Evolutionary conservation across 2,329 filamentous ascomycete species (phyloP), one percentile per base, ranked within the genome.

Genomic region (Trichoderma oligosporum): DNA sequence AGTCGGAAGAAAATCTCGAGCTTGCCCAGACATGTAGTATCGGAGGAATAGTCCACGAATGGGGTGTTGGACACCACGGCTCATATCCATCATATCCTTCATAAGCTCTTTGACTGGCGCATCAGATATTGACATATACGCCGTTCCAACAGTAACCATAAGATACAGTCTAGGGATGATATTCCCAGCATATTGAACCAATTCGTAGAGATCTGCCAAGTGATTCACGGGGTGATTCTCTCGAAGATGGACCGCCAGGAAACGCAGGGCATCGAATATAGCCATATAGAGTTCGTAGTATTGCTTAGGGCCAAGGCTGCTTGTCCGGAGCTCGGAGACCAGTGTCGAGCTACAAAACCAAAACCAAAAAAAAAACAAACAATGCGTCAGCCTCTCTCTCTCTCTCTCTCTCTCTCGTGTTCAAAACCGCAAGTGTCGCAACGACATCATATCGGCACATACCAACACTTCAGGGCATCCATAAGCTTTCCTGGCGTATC

Each of bases 31-130:
- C 51, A 99, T 82, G 70, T 97, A 99, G 75, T 99, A 99, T 69
- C 94, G 86, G 67, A 99, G 76, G 71, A 99, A 99, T 56, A 99
- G 80, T 16, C 94, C 94, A 58, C 94, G 89, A 61, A 97, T 92
- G 14, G 94, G 94, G 73, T 99, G 94, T 70, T 99, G 94, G 20
- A 99, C 92, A 57, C 94, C 94, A 62, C 94, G 84, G 74, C 91
- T 97, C 94, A 99, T 99, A 74, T 99, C 94, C 94, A 99, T 99
- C 94, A 99, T 99, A 73, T 99, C 94, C 76, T 99, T 99, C 94
- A 99, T 99, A 61, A 99, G 91, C 78, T 99, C 94, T 76, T 99
- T 99, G 65, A 99, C 94, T 0, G 94, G 94, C 58, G 95, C 94
- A 80, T 97, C 94, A 68, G 94, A 89, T 69, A 99, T 95, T 24